Evolutionary conservation across 352 stramenopile genomes (phyloP).

Genomic region (Globisporangium recalcitrans): DNA sequence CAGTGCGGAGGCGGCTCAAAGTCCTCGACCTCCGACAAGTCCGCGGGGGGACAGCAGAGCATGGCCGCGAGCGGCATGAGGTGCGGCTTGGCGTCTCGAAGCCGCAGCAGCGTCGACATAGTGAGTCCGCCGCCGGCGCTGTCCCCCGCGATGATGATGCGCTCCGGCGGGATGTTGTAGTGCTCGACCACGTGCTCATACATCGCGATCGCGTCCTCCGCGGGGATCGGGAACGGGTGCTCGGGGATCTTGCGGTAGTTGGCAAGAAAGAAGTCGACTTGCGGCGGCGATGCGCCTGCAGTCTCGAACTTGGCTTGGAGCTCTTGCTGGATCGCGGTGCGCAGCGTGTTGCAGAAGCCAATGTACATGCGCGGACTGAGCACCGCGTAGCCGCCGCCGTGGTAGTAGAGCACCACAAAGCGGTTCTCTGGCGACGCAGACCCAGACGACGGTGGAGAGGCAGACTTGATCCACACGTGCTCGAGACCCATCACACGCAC

Average conservation of each 20-base stretch:
- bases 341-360: slow-evolving; percentile 26
- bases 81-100: slow-evolving; percentile 21
- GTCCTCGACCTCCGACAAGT: slow-evolving; percentile 20
- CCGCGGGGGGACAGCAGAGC: slow-evolving; percentile 24
- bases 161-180: slow-evolving; percentile 21
- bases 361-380: slow-evolving; percentile 40
- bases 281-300: neutral
- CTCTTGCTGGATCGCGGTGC: slow-evolving; percentile 19
- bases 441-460: neutral
- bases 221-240: slow-evolving; percentile 29
- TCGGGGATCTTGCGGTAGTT: slow-evolving; percentile 56
- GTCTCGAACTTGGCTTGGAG: slow-evolving; percentile 3
- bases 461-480: slow-evolving; percentile 28
- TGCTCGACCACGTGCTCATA: slow-evolving; percentile 38
- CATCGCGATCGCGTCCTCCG: slow-evolving; percentile 30
- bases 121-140: slow-evolving; percentile 41
- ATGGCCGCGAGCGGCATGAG: slow-evolving; percentile 26
- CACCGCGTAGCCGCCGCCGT: slow-evolving; percentile 43
- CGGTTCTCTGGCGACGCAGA: neutral
- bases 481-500: slow-evolving; percentile 30
- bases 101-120: slow-evolving; percentile 38
- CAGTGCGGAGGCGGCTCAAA: slow-evolving; percentile 15
- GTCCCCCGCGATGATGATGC: slow-evolving; percentile 44
- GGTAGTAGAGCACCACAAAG: slow-evolving; percentile 21
- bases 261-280: slow-evolving; percentile 33